phyloP scores from a whole-genome alignment of 2,329 filamentous ascomycete genomes.

The Pseudovirgaria hyperparasitica region DNA sequence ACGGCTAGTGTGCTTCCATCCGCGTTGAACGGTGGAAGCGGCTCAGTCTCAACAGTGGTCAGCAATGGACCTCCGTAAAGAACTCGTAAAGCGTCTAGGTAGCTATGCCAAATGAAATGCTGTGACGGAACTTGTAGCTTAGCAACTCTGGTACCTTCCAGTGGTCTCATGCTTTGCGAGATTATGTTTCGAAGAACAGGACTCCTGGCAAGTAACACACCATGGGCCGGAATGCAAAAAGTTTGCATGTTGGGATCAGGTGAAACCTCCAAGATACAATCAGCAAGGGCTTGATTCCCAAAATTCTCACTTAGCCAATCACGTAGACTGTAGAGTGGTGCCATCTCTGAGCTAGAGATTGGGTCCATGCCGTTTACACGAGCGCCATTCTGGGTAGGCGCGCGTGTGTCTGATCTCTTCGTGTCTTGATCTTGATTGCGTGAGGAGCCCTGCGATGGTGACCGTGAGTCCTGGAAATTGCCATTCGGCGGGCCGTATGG shows the following conservation, averaged over 20 bases:
- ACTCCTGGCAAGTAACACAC: constrained; percentile 22
- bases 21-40: constrained; percentile 14
- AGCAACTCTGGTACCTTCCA: constrained; percentile 17
- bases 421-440: constrained; percentile 16
- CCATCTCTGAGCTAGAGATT: neutral
- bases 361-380: neutral
- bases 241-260: constrained; percentile 15
- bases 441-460: constrained; percentile 21
- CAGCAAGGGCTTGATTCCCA: constrained; percentile 22
- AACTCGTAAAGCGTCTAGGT: constrained; percentile 23
- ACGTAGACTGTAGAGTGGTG: neutral
- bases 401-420: constrained; percentile 8
- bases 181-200: constrained; percentile 19
- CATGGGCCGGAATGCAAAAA: constrained; percentile 21
- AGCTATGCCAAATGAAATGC: constrained; percentile 16
- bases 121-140: constrained; percentile 15
- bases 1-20: constrained; percentile 14
- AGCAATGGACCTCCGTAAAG: constrained; percentile 23
- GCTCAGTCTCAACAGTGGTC: constrained; percentile 15
- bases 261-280: constrained; percentile 21
- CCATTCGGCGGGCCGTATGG: constrained; percentile 13
- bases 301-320: constrained; percentile 20
- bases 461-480: constrained; percentile 7
- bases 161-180: constrained; percentile 11
- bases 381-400: constrained; percentile 3